Percentiles rank a stretch among this genome's conserved stretches.
These are phyloP conservation scores for Malus orientalis DNA, from an alignment of 306 rosid species.

Conservation along the genomic window DNA sequence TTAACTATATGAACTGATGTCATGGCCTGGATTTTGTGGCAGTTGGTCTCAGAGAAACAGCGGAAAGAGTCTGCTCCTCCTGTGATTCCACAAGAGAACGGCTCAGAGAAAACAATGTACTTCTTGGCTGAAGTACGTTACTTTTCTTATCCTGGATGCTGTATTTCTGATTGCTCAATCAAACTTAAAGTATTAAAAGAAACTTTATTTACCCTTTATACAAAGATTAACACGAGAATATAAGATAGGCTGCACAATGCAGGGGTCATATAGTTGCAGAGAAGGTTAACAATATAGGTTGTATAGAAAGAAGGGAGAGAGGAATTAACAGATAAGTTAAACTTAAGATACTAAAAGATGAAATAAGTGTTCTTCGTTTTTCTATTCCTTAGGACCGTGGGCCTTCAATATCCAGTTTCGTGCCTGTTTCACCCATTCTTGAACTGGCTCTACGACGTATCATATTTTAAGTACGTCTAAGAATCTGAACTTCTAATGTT, in stretches of 20 bases:
- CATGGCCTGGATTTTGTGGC: constrained; percentile 27
- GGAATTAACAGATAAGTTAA: neutral
- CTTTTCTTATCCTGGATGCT: constrained; percentile 6
- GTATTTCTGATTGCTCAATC: neutral
- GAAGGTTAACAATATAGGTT: no score
- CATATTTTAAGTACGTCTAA: neutral
- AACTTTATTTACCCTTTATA: neutral
- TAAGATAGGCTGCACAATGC: no score
- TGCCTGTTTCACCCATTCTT: neutral
- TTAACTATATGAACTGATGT: constrained; percentile 14
- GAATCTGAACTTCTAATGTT: neutral
- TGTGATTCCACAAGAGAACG: constrained; percentile 42
- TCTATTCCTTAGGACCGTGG: neutral
- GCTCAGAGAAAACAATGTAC: constrained; percentile 64
- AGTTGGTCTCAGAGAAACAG: constrained; percentile 95
- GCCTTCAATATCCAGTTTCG: no score
- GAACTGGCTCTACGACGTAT: constrained; percentile 2
- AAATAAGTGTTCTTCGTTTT: neutral
- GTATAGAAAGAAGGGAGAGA: neutral
- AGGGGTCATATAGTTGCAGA: no score
- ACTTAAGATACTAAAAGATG: neutral
- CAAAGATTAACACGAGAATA: no score
- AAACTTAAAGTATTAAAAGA: neutral
- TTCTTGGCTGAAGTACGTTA: constrained; percentile 90
- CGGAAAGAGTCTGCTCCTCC: constrained; percentile 98